A percentile compares a stretch with the other conserved stretches of the same genome.
Conservation (phyloP, 169 alveolate species). For the Plasmodium reichenowi region DNA sequence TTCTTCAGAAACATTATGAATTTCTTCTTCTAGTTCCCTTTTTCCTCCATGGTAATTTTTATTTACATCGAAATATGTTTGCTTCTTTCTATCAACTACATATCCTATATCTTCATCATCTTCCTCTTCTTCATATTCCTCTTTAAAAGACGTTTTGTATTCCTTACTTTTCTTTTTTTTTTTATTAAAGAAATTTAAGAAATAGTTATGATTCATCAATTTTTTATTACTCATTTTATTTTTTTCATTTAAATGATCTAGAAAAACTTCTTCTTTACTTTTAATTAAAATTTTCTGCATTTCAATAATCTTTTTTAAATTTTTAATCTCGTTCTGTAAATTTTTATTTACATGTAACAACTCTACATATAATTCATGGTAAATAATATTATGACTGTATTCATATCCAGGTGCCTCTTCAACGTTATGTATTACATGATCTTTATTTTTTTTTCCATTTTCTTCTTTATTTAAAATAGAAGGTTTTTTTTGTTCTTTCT, state of each 20-base stretch:
- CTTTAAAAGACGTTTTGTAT: background rate
- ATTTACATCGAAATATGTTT: too few relatives aligned
- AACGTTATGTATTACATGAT: background rate
- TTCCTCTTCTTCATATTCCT: too few relatives aligned
- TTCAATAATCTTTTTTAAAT: conserved; percentile 44
- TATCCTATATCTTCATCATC: too few relatives aligned
- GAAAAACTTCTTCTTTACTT: conserved; percentile 40
- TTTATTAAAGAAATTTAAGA: conserved; percentile 55
- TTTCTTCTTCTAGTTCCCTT: conserved; percentile 1
- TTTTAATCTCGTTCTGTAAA: conserved; percentile 55
- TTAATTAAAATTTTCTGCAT: conserved; percentile 55
- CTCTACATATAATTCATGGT: conserved; percentile 72
- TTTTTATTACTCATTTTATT: conserved; percentile 39
- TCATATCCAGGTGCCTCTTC: conserved; percentile 13
- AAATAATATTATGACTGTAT: conserved; percentile 55
- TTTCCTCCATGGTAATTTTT: background rate
- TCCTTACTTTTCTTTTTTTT: conserved; percentile 57
- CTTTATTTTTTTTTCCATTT: background rate
- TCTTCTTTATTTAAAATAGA: background rate
- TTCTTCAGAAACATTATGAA: conserved; percentile 3
- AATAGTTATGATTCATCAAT: conserved; percentile 55
- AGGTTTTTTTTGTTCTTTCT: background rate
- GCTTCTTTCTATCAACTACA: too few relatives aligned
- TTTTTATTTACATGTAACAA: conserved; percentile 50
- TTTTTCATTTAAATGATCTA: conserved; percentile 20